Conservation (phyloP, 495 filamentous ascomycete genomes). For the Staphylotrichum longicolle region DNA sequence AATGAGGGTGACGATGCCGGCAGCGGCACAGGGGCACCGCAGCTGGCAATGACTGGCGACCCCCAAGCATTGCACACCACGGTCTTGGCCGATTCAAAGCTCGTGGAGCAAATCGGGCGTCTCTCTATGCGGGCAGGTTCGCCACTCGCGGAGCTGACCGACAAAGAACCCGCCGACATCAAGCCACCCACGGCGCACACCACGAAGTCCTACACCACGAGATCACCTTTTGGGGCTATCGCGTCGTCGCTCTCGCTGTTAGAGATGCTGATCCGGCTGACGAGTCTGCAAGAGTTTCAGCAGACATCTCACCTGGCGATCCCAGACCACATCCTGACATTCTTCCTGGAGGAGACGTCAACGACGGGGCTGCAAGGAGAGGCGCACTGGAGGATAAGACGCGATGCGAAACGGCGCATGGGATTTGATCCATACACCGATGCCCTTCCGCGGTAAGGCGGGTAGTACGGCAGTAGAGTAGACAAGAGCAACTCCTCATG, state of each 20-base stretch:
- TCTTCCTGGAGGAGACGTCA: slow-evolving; percentile 83
- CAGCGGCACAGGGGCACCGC: background rate
- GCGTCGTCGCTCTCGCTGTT: slow-evolving; percentile 87
- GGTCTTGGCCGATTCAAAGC: slow-evolving; percentile 38
- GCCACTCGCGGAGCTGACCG: slow-evolving; percentile 28
- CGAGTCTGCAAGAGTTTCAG: slow-evolving; percentile 93
- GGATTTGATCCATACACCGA: slow-evolving; percentile 65
- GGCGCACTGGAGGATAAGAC: slow-evolving; percentile 64
- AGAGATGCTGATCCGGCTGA: slow-evolving; percentile 89
- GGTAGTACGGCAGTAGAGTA: background rate
- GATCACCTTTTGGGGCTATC: slow-evolving; percentile 51
- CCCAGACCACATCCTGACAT: slow-evolving; percentile 89
- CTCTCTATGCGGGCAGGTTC: slow-evolving; percentile 38
- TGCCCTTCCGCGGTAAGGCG: slow-evolving; percentile 20
- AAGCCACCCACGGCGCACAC: slow-evolving; percentile 1
- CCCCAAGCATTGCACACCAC: slow-evolving; percentile 13
- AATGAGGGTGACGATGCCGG: slow-evolving; percentile 25
- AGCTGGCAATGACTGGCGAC: background rate
- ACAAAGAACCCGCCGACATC: slow-evolving; percentile 12
- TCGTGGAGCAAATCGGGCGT: slow-evolving; percentile 42
- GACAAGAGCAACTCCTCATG: no score
- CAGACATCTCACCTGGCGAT: slow-evolving; percentile 90
- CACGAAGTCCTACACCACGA: slow-evolving; percentile 25
- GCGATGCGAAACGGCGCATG: slow-evolving; percentile 71
- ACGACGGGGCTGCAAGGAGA: slow-evolving; percentile 72